These are phyloP conservation scores for Gnetum montanum DNA, from an alignment of 75 land plant species.

Conservation along the genomic window DNA sequence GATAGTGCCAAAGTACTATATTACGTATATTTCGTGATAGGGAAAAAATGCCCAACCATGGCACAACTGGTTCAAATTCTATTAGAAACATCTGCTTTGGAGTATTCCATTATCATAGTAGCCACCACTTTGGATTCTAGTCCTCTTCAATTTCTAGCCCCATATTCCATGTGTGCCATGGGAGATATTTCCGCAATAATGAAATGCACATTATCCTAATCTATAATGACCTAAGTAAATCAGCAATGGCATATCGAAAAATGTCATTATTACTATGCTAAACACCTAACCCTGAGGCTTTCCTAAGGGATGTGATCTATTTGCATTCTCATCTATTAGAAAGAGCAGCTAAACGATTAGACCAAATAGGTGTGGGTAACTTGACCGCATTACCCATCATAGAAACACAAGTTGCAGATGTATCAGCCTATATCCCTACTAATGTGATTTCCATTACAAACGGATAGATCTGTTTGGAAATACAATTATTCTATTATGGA, in stretches of 20 bases:
- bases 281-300: constrained; percentile 13
- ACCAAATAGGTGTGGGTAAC: background rate
- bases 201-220: no score
- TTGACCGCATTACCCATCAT: no score
- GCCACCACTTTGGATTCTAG: constrained; percentile 9
- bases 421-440: no score
- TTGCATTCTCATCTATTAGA: no score
- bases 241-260: constrained; percentile 4
- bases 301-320: constrained; percentile 7
- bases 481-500: no score
- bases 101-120: constrained; percentile 10
- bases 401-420: no score
- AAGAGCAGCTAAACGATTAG: no score
- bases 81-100: no score
- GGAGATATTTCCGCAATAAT: no score
- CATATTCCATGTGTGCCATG: constrained; percentile 18
- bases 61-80: constrained; percentile 14
- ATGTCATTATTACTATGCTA: constrained; percentile 13
- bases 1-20: background rate
- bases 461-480: no score
- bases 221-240: no score
- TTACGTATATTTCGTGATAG: background rate
- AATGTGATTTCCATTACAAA: no score
- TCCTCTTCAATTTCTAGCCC: constrained; percentile 19
- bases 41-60: constrained; percentile 2